Conservation (phyloP, 2,329 filamentous ascomycete species). For the Fusarium incarnatum region DNA sequence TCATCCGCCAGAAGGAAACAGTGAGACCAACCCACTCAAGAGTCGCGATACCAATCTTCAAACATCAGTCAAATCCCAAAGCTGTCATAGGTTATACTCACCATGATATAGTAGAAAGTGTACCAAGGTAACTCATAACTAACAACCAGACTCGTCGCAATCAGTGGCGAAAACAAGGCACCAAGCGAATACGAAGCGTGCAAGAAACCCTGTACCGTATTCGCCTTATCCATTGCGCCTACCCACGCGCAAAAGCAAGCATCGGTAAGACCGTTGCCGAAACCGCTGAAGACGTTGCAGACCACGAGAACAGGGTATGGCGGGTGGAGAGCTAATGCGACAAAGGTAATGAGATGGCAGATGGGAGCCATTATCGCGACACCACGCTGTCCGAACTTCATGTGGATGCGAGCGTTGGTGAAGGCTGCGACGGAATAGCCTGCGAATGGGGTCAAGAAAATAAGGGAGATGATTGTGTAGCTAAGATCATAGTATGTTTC, state of each 20-base stretch:
- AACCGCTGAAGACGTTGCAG: conserved; percentile 71
- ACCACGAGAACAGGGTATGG: conserved; percentile 73
- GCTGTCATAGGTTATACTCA: conserved; percentile 52
- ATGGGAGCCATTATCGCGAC: conserved; percentile 71
- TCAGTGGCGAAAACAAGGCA: conserved; percentile 70
- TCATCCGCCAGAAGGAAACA: conserved; percentile 70
- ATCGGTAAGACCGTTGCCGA: conserved; percentile 73
- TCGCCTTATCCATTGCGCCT: conserved; percentile 75
- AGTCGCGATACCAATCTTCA: conserved; percentile 58
- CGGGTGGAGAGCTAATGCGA: conserved; percentile 70
- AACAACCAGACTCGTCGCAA: conserved; percentile 74
- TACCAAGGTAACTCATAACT: conserved; percentile 71
- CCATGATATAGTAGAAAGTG: conserved; percentile 77
- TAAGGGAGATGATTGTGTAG: conserved; percentile 70
- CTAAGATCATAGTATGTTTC: conserved; percentile 70
- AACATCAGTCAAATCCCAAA: background rate
- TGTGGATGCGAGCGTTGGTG: conserved; percentile 70
- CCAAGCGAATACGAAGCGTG: conserved; percentile 75
- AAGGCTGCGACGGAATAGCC: conserved; percentile 72
- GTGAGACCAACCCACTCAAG: conserved; percentile 66
- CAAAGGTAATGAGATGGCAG: conserved; percentile 71
- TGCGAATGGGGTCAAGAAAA: conserved; percentile 72
- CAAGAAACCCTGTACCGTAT: conserved; percentile 73
- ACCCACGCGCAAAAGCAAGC: conserved; percentile 63
- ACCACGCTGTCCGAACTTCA: conserved; percentile 72